A percentile compares a stretch with the other conserved stretches of the same genome.
Conservation (phyloP, 169 alveolate genomes). For the Besnoitia besnoiti region DNA sequence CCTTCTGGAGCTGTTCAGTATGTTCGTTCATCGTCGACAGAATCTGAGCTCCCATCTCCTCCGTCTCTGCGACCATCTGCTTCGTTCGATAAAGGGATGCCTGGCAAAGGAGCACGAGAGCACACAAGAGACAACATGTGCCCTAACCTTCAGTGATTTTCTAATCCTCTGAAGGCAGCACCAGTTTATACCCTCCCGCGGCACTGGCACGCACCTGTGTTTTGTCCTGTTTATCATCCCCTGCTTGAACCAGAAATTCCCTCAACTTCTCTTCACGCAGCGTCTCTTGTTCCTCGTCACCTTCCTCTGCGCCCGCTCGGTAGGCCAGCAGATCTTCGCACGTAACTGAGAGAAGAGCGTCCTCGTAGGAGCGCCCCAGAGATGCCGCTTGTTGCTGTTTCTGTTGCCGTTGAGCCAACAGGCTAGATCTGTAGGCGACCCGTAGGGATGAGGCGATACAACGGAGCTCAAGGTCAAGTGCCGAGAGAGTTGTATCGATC, state of each 20-base stretch:
- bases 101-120: neutral
- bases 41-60: conserved; percentile 53
- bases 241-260: conserved; percentile 46
- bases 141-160: neutral
- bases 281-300: conserved; percentile 4
- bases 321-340: conserved; percentile 45
- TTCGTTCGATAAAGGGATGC: conserved; percentile 56
- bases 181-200: neutral
- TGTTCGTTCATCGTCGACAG: conserved; percentile 56
- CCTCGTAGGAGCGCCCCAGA: conserved; percentile 38
- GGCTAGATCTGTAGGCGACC: conserved; percentile 11
- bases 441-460: conserved; percentile 45
- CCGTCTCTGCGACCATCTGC: conserved; percentile 62
- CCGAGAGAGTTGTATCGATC: conserved; percentile 35
- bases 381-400: conserved; percentile 45
- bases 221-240: conserved; percentile 62
- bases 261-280: conserved; percentile 30
- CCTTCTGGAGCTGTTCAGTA: conserved; percentile 61
- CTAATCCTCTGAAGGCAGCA: neutral
- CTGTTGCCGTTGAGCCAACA: conserved; percentile 51
- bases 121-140: neutral
- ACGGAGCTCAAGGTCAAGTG: conserved; percentile 60
- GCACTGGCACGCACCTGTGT: conserved; percentile 27
- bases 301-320: conserved; percentile 7
- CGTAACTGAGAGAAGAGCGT: conserved; percentile 37